A percentile compares a stretch with the other conserved stretches of the same genome.
Conservation (phyloP, 2,329 filamentous ascomycete genomes). For the Hirsutella thompsonii region DNA sequence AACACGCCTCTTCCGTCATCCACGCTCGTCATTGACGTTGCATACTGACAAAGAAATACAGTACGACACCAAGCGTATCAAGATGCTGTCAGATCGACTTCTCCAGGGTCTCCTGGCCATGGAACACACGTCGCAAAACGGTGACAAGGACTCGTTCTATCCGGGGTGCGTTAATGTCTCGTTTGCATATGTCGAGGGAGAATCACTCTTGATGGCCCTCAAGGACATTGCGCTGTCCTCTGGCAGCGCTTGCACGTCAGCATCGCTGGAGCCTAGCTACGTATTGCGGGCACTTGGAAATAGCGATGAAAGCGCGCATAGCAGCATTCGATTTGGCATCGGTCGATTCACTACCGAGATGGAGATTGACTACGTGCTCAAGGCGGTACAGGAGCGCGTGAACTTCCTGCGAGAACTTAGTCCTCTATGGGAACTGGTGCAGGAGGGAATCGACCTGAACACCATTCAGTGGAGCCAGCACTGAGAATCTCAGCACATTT, state of each 20-base stretch:
- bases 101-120: constrained; percentile 71
- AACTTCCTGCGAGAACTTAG: constrained; percentile 89
- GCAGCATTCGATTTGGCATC: constrained; percentile 94
- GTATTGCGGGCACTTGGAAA: constrained; percentile 88
- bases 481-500: constrained; percentile 28
- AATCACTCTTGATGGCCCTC: constrained; percentile 93
- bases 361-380: constrained; percentile 95
- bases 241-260: constrained; percentile 92
- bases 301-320: constrained; percentile 95
- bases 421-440: constrained; percentile 93
- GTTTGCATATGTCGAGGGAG: constrained; percentile 95
- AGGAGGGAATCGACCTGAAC: constrained; percentile 89
- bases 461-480: constrained; percentile 99
- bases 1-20: neutral
- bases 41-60: constrained; percentile 26
- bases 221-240: constrained; percentile 97
- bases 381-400: constrained; percentile 83
- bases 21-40: neutral
- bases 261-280: constrained; percentile 91
- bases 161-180: constrained; percentile 97
- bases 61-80: constrained; percentile 87
- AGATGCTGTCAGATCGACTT: constrained; percentile 69
- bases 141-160: constrained; percentile 72
- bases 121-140: constrained; percentile 89
- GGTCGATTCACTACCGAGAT: constrained; percentile 89